phyloP scores from a whole-genome alignment of 1,139 yeast genomes.

The Scheffersomyces quercinus region DNA sequence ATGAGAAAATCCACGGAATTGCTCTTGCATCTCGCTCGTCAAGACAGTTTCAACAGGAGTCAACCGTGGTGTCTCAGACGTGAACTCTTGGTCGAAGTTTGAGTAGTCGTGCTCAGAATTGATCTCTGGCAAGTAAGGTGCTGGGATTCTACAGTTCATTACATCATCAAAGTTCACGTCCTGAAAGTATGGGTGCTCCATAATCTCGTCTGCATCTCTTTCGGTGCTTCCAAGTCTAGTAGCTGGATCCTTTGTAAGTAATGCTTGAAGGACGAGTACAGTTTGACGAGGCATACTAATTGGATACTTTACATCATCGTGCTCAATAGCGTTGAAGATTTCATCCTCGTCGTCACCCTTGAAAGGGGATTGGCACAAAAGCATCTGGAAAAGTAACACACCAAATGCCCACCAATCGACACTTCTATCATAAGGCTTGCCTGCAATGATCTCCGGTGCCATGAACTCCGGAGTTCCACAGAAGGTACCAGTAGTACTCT shows the following conservation, averaged over 20 bases:
- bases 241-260: conserved; percentile 84
- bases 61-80: conserved; percentile 90
- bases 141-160: conserved; percentile 67
- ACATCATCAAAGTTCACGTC: conserved; percentile 91
- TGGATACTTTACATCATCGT: conserved; percentile 97
- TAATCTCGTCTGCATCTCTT: conserved; percentile 86
- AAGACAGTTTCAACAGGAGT: conserved; percentile 91
- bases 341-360: conserved; percentile 99
- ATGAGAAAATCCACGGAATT: conserved; percentile 94
- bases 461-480: conserved; percentile 99
- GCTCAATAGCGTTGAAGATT: conserved; percentile 94
- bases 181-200: conserved; percentile 91
- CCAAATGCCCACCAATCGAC: conserved; percentile 99
- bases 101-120: conserved; percentile 87
- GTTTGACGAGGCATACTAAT: conserved; percentile 97
- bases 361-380: conserved; percentile 94
- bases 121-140: conserved; percentile 83
- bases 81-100: conserved; percentile 92
- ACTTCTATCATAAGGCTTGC: conserved; percentile 86
- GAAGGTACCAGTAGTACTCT: conserved; percentile 90
- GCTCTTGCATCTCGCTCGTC: conserved; percentile 89
- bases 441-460: conserved; percentile 97
- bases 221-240: conserved; percentile 84
- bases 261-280: conserved; percentile 87
- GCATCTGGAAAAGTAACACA: conserved; percentile 92